Percentiles rank a stretch among this genome's conserved stretches.
Evolutionary conservation across 371 early-diverging fungal genomes (phyloP).

Genomic region (Circinella umbellata): DNA sequence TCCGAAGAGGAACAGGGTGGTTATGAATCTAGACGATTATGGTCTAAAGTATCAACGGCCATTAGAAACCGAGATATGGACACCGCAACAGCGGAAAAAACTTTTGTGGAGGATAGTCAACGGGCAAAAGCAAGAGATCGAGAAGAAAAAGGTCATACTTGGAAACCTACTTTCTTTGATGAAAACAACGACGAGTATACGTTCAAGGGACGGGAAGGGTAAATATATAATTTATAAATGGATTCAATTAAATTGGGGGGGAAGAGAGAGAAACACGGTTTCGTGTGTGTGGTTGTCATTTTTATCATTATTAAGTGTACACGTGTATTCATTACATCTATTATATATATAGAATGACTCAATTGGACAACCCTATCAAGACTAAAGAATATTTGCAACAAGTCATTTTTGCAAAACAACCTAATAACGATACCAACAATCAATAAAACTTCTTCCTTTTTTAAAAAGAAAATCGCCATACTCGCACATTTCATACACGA

Average conservation of each 20-base stretch:
- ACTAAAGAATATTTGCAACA: slow-evolving; percentile 14
- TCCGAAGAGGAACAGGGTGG: slow-evolving; percentile 78
- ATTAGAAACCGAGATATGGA: slow-evolving; percentile 70
- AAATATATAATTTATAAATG: neutral
- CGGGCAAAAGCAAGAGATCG: slow-evolving; percentile 66
- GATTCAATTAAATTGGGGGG: neutral
- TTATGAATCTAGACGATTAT: slow-evolving; percentile 81
- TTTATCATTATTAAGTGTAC: too few relatives aligned
- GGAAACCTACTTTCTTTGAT: slow-evolving; percentile 59
- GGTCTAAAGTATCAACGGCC: slow-evolving; percentile 82
- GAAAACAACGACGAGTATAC: slow-evolving; percentile 33
- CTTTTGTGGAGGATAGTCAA: slow-evolving; percentile 83
- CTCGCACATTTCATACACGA: too few relatives aligned
- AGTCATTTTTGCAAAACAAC: slow-evolving; percentile 17
- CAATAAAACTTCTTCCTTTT: too few relatives aligned
- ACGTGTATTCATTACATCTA: neutral
- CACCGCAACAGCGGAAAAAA: slow-evolving; percentile 82
- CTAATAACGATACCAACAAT: slow-evolving; percentile 1
- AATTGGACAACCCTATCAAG: slow-evolving; percentile 8
- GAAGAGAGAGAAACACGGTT: neutral
- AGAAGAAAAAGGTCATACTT: slow-evolving; percentile 53
- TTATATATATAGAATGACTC: slow-evolving; percentile 14
- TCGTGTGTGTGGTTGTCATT: neutral
- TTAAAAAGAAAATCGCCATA: too few relatives aligned
- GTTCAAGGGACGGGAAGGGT: slow-evolving; percentile 28